These are phyloP conservation scores for Huntiella savannae DNA, from an alignment of 2,329 filamentous ascomycete species.

Conservation along the genomic window DNA sequence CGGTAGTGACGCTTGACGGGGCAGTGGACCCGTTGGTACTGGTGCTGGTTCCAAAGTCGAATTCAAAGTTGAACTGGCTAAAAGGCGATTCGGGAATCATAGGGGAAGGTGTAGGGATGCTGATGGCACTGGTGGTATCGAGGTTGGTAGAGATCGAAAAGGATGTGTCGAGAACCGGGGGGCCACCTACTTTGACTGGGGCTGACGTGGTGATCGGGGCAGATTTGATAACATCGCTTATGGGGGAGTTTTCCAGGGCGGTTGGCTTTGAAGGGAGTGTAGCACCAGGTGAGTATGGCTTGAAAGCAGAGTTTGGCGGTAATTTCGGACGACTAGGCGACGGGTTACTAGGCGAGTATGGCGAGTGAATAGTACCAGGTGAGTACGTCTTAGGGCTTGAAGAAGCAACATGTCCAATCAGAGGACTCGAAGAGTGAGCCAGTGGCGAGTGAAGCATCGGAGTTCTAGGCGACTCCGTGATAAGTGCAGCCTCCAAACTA, in stretches of 20 bases:
- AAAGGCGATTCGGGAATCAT: constrained; percentile 9
- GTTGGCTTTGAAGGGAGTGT: neutral
- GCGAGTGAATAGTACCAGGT: neutral
- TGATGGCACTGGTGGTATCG: neutral
- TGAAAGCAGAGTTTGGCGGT: constrained; percentile 2
- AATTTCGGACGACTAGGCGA: neutral
- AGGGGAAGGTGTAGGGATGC: neutral
- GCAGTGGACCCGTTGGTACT: neutral
- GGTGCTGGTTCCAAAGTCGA: constrained; percentile 4
- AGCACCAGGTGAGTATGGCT: constrained; percentile 8
- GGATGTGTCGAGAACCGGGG: neutral
- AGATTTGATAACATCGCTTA: neutral
- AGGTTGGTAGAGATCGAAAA: neutral
- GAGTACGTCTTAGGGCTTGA: constrained; percentile 2
- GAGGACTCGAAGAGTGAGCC: neutral
- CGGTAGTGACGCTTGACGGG: neutral
- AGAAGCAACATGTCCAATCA: neutral
- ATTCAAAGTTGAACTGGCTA: constrained; percentile 11
- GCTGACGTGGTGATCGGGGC: neutral
- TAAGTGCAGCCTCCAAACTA: constrained; percentile 5
- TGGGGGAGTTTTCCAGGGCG: neutral
- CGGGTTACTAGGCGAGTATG: neutral
- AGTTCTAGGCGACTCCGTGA: neutral
- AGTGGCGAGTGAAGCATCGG: constrained; percentile 4
- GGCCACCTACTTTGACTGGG: neutral